phyloP scores from a whole-genome alignment of 2,329 filamentous ascomycete genomes.

The Cordyceps javanica region DNA sequence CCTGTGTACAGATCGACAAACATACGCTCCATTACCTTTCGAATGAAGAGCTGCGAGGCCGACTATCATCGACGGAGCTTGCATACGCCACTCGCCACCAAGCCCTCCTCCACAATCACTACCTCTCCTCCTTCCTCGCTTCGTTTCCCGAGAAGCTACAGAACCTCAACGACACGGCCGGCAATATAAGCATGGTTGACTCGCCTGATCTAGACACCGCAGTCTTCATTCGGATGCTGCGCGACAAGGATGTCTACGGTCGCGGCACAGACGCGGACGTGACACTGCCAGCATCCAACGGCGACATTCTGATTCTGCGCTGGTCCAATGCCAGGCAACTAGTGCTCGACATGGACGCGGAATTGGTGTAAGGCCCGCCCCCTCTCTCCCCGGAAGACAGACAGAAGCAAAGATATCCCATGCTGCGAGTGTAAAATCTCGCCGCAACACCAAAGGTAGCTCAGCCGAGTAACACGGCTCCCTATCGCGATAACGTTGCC shows the following conservation, averaged over 20 bases:
- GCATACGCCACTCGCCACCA: constrained; percentile 83
- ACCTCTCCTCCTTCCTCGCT: constrained; percentile 74
- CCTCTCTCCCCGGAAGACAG: too few species aligned
- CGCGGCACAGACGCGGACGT: constrained; percentile 60
- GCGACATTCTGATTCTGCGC: constrained; percentile 62
- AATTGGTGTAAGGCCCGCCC: constrained; percentile 57
- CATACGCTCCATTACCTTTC: constrained; percentile 69
- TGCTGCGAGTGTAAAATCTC: neutral
- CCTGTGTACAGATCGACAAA: constrained; percentile 58
- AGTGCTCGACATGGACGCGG: constrained; percentile 49
- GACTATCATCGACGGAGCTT: constrained; percentile 71
- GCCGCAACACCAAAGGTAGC: neutral
- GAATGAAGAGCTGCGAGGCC: constrained; percentile 44
- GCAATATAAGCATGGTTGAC: constrained; percentile 89
- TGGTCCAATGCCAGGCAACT: constrained; percentile 67
- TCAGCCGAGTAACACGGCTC: neutral
- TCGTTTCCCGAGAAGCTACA: constrained; percentile 75
- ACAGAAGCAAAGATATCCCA: neutral
- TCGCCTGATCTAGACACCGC: constrained; percentile 74
- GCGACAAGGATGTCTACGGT: constrained; percentile 51
- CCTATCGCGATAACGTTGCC: neutral
- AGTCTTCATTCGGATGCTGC: constrained; percentile 74
- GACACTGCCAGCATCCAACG: constrained; percentile 50
- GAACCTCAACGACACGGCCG: constrained; percentile 82
- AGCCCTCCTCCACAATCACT: constrained; percentile 76